These are phyloP conservation scores for Plasmodium malariae DNA, from an alignment of 169 alveolate species.

Conservation along the genomic window DNA sequence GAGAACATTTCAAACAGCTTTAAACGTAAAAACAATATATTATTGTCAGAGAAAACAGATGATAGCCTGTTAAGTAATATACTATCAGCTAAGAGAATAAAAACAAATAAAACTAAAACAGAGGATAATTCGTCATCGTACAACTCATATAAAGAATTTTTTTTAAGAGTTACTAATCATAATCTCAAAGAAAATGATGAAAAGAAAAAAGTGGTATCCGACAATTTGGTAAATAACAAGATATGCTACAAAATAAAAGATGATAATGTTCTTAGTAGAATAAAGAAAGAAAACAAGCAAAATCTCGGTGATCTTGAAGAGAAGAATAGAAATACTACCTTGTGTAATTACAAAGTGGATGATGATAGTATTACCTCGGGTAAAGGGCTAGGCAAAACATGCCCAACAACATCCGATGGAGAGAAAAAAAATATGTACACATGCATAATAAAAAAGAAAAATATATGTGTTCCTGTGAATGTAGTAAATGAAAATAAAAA, in stretches of 20 bases:
- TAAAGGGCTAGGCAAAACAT: too few species aligned
- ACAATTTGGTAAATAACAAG: constrained; percentile 2
- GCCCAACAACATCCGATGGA: neutral
- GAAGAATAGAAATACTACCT: too few species aligned
- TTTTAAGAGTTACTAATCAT: constrained; percentile 1
- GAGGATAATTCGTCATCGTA: neutral
- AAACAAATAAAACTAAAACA: constrained; percentile 1
- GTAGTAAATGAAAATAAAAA: constrained; percentile 11
- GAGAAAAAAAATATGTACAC: neutral
- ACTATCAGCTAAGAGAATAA: constrained; percentile 35
- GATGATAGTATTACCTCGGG: too few species aligned
- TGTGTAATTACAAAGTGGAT: too few species aligned
- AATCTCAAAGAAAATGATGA: neutral
- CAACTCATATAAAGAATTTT: constrained; percentile 52
- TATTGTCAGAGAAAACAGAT: constrained; percentile 32
- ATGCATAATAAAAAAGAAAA: constrained; percentile 42
- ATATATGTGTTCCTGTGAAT: constrained; percentile 66
- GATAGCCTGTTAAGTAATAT: constrained; percentile 33
- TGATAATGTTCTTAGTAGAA: constrained; percentile 27
- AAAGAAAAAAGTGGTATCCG: neutral
- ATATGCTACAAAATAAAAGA: constrained; percentile 10
- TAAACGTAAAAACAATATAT: constrained; percentile 68
- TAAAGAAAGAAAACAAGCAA: neutral
- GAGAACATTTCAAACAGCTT: constrained; percentile 45
- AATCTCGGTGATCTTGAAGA: too few species aligned